Evolutionary conservation across 2,329 filamentous ascomycete species (phyloP), one percentile per base, ranked within the genome.

Genomic region (Calonectria crousiana): DNA sequence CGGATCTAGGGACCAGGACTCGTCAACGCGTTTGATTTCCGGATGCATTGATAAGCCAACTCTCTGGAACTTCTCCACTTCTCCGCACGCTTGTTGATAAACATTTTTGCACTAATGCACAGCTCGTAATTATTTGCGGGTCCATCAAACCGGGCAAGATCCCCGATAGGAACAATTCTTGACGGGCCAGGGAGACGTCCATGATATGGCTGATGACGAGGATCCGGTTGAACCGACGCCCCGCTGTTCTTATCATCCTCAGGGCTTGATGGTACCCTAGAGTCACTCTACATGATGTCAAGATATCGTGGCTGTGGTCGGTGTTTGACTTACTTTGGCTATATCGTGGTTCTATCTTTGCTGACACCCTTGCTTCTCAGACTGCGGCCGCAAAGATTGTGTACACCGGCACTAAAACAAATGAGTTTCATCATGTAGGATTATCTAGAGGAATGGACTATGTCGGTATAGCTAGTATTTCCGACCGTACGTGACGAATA

Each of bases 51-150:
- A 60, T 60, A 60, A 60, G 53, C 53, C 32, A n/a, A 14, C 28
- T 14, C 8, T 11, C n/a, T 60, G 34, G 53, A 38, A 14, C 1
- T 32, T 36, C 53, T 38, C 53, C 53, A 38, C 53, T 36, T 38
- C 53, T 32, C 53, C 53, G 34, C 53, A 60, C 32, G 32, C 53
- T 60, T 38, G 32, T 36, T 60, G 53, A 60, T 60, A 60, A 60
- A 60, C 20, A 11, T 26, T 60, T 16, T n/a, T 10, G 53, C 44
- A 38, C 53, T 60, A 60, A 60, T 60, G 53, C 53, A 60, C 10
- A 60, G 53, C 53, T 60, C 53, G 53, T 60, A 60, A 36, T 60
- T 60, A 60, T 60, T 60, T 60, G 53, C 53, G 53, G 53, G 53
- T 36, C 53, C 13, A 36, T 34, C 53, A 20, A 32, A 26, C n/a